Evolutionary conservation across 164 flowering plant genomes (phyloP), one percentile per base, ranked within the genome.

Genomic region (Vitis rupestris): DNA sequence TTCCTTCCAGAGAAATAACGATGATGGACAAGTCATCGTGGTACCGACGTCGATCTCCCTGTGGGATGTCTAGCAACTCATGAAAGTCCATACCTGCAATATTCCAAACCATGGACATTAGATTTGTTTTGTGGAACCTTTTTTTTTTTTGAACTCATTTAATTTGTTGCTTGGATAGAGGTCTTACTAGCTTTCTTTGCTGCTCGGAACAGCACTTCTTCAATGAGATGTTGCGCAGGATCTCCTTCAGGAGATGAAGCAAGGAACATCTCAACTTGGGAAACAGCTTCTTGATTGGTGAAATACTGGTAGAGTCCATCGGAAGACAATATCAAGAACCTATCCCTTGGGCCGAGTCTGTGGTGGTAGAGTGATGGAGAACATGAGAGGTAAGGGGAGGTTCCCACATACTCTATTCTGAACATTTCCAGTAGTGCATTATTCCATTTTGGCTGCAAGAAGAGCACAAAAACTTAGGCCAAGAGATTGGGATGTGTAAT

Each of bases 271-370:
- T 90, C 97, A 5, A 90, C 95, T 74, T 86, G 84, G 15, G 86
- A 70, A 12, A 92, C 91, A 16, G 85, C 97, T 73, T 92, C 90
- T 67, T 90, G 89, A 17, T 90, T 92, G 30, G 94, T 90, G 84
- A 92, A 88, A 74, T 92, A 90, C 54, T 92, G 92, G 67, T 88
- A 88, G 1, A 92, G 87, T 31, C 97, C 97, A 57, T 92, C 95
- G 0, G 97, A 92, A 0, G 92, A 90, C 58, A 92, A 65, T 65
- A 92, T 81, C 80, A 92, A 78, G 74, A 90, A 90, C 70, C 82
- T 77, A 82, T 92, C 95, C 19, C 74, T 80, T 2, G 85, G 77
- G 51, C 83, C 75, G 10, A 92, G 76, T 74, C 78, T 83, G 54
- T 88, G 85, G 76, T 92, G 95, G 77, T 79, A 51, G 19, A 90